Evolutionary conservation across 1,139 yeast species (phyloP).

Genomic region (Lodderomyces elongisporus): DNA sequence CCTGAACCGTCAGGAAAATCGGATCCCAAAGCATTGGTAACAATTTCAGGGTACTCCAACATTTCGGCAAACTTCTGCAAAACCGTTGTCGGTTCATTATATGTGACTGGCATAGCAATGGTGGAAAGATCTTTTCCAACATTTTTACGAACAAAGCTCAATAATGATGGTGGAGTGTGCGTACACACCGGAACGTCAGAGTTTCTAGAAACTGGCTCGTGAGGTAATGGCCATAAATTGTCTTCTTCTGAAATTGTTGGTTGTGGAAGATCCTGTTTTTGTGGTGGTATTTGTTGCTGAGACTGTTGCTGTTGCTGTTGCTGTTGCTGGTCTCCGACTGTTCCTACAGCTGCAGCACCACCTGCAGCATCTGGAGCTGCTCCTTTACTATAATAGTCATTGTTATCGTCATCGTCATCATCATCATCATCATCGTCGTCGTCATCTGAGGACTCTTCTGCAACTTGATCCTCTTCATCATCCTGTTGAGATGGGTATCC

Average conservation of each 20-base stretch:
- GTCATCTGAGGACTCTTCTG: constrained; percentile 13
- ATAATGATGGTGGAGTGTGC: constrained; percentile 74
- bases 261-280: constrained; percentile 9
- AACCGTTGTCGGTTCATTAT: constrained; percentile 85
- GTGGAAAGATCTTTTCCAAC: constrained; percentile 88
- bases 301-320: no score
- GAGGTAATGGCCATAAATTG: constrained; percentile 63
- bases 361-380: constrained; percentile 2
- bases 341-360: constrained; percentile 2
- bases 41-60: constrained; percentile 66
- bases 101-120: constrained; percentile 89
- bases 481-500: constrained; percentile 9
- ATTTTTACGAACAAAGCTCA: constrained; percentile 76
- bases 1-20: constrained; percentile 39
- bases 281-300: neutral
- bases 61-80: constrained; percentile 76
- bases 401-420: constrained; percentile 16
- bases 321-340: constrained; percentile 2
- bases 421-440: constrained; percentile 16
- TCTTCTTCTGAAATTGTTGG: constrained; percentile 20
- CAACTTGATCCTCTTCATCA: constrained; percentile 11
- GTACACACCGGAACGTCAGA: constrained; percentile 55
- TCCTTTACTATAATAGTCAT: constrained; percentile 1
- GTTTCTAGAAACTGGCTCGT: constrained; percentile 48
- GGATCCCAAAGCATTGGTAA: constrained; percentile 54